Evolutionary conservation across 805 yeast species (phyloP), one percentile per base, ranked within the genome.

Genomic region (Candida manassasensis): DNA sequence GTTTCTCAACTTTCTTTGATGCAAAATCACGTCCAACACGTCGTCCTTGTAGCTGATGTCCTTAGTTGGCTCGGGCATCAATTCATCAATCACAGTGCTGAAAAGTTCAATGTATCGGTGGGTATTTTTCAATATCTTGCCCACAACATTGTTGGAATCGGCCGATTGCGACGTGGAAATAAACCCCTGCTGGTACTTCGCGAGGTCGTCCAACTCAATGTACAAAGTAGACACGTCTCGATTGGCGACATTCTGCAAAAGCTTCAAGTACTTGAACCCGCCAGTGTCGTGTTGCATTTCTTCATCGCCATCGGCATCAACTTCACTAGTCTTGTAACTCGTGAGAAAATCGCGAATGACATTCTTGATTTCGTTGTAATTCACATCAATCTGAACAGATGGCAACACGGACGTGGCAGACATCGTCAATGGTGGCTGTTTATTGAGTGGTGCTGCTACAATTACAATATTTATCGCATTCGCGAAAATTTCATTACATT

Each of bases 11-110:
- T 74, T 78, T 57, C 99, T 76, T 66, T 93, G 97, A 53, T 86
- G 89, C 45, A 89, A 69, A 38, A 93, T 86, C 39, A 93, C 94
- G 53, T 93, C 98, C 43, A 93, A 65, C 9, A 93, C 97, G 47
- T 86, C 95, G 56, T 87, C 96, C 46, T 79, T 78, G 55, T 83
- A 85, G 29, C 79, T 66, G 35, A 90, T 69, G 41, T 84, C 89
- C 33, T 72, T 77, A 2, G 93, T 81, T n/a, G 97, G 90, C 42
- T 71, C 73, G 0, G 98, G 98, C 76, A 90, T 74, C 39, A 86
- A 57, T 32, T 77, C 79, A 60, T 93, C 99, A 29, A 86, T 75
- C 11, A 79, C 80, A 32, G 68, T 63, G 34, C 86, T 71, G 53
- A 94, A 83, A 18, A 93, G 53, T 49, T 90, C 97, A 16, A 78